Base-by-base conservation (phyloP, 1,284 basidiomycete species). In the Phellinidium pouzarii region DNA sequence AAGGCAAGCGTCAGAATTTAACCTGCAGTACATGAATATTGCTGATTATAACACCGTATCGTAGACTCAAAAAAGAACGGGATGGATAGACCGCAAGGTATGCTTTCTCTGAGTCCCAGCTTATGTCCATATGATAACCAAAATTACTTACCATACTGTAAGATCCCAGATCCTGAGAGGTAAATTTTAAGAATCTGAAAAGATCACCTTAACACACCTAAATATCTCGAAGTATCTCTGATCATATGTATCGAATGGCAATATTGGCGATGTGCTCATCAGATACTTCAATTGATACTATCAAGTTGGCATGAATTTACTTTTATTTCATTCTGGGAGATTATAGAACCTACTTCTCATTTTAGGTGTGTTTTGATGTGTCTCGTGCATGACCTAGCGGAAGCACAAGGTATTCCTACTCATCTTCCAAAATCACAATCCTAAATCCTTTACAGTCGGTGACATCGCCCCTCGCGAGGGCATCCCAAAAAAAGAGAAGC, bases 181-280 rank as follows among this genome's bases (percentile, higher is more conserved):
- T 89, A 56, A 43, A 60, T 60, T 19, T 43, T 9, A 41, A 3
- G 14, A 17, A 41, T 31, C 29, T 31, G 6, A 31, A 31, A 31
- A 31, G 29, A 31, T 12, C 12, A 12, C 12, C 12, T 31, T 31
- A n/a, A n/a, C n/a, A n/a, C n/a, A n/a, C n/a, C 12, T 53, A 48
- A 37, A 58, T 54, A 17, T 50, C 31, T 1, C 48, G 14, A 60
- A 94, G 91, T 60, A 95, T 97, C 58, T 85, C 92, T 3, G 94
- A 98, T 66, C 94, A 98, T 65, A 97, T 96, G 94, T 95, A 96
- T 67, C 78, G 95, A 51, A 98, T 98, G 95, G 87, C 91, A 1
- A 69, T 97, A 20, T 77, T 98, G 43, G 87, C 92, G 1, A 85
- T 97, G 80, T 87, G 93, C 59, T 79, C 78, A 1, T 80, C 82